phyloP scores from a whole-genome alignment of 179 eudicot genomes.

The Patellifolia procumbens region DNA sequence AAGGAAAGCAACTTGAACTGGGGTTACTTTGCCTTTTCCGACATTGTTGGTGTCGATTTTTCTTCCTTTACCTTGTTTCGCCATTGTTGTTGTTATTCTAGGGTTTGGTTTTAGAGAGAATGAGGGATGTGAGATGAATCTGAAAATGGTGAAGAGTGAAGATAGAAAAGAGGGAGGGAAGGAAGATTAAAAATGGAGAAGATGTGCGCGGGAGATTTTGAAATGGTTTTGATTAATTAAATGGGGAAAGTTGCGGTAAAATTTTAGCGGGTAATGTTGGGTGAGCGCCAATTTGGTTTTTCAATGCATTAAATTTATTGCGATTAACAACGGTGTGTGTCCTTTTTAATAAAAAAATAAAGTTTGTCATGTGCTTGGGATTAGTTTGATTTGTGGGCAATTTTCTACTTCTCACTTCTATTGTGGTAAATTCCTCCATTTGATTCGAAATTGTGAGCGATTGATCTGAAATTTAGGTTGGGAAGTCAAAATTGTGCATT shows the following conservation, averaged over 20 bases:
- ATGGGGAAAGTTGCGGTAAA: conserved; percentile 17
- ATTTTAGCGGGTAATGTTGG: conserved; percentile 13
- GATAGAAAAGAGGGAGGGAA: neutral
- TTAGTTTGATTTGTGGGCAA: too few species aligned
- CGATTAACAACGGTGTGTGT: neutral
- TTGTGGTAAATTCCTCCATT: too few species aligned
- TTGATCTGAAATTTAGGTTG: too few species aligned
- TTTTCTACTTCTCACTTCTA: too few species aligned
- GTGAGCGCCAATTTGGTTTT: conserved; percentile 15
- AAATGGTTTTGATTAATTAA: neutral
- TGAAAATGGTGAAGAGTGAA: too few species aligned
- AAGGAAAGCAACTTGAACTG: conserved; percentile 79
- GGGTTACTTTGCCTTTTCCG: conserved; percentile 74
- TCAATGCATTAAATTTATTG: neutral
- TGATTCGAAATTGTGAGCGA: too few species aligned
- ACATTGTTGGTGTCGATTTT: conserved; percentile 29
- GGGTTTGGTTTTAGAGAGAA: neutral
- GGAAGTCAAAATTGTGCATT: too few species aligned
- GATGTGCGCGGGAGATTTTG: conserved; percentile 22
- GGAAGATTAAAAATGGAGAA: neutral
- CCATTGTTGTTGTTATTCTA: conserved; percentile 34
- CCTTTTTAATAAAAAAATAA: too few species aligned
- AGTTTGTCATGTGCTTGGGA: too few species aligned
- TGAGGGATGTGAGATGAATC: too few species aligned
- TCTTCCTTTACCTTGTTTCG: conserved; percentile 41